These are phyloP conservation scores for Candida tetrigidarum DNA, from an alignment of 1,139 yeast genomes.

Conservation along the genomic window DNA sequence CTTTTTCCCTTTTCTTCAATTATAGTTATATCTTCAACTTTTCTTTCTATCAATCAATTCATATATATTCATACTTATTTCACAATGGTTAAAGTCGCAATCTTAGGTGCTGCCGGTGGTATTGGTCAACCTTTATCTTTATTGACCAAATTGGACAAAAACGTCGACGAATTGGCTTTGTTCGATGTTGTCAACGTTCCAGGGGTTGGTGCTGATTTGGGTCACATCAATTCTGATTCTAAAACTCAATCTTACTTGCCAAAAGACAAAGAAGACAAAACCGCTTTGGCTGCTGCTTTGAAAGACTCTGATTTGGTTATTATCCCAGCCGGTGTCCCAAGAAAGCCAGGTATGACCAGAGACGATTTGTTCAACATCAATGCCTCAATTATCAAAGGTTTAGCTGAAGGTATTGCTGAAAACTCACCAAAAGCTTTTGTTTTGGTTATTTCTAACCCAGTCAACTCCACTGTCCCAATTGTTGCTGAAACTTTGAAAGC, in stretches of 20 bases:
- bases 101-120: conserved; percentile 98
- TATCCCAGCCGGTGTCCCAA: conserved; percentile 99
- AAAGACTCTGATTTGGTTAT: conserved; percentile 85
- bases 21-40: neutral
- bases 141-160: conserved; percentile 82
- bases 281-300: conserved; percentile 77
- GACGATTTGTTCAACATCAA: conserved; percentile 98
- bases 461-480: conserved; percentile 98
- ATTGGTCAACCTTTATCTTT: conserved; percentile 98
- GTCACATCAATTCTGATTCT: conserved; percentile 92
- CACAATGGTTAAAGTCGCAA: conserved; percentile 71
- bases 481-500: conserved; percentile 93
- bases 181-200: conserved; percentile 95
- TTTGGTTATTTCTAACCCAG: conserved; percentile 93
- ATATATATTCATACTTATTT: conserved; percentile 3
- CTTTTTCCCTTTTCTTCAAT: neutral
- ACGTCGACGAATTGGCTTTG: conserved; percentile 82
- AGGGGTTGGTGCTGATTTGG: conserved; percentile 96
- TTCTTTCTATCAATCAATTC: conserved; percentile 4
- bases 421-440: conserved; percentile 87
- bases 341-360: conserved; percentile 99
- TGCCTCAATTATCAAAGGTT: conserved; percentile 92
- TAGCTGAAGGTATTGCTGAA: conserved; percentile 89
- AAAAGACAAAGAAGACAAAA: conserved; percentile 62
- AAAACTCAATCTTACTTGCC: conserved; percentile 84